phyloP scores from a whole-genome alignment of 2,329 filamentous ascomycete genomes.

The Penicillium palitans region DNA sequence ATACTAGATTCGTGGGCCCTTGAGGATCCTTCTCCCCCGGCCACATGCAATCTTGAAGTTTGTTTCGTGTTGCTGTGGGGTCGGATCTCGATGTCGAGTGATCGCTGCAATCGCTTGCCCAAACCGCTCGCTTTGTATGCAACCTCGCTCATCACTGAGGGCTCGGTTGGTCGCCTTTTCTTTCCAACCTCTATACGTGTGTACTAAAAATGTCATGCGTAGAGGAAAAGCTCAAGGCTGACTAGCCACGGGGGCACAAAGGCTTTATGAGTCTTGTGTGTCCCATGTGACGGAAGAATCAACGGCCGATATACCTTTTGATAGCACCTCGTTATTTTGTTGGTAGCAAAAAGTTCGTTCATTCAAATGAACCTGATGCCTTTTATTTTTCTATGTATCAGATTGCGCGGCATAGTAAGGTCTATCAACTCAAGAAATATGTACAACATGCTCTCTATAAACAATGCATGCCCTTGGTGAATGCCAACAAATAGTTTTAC shows the following conservation, averaged over 20 bases:
- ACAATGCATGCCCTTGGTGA: background rate
- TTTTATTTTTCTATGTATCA: conserved; percentile 12
- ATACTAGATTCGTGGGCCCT: conserved; percentile 31
- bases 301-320: conserved; percentile 32
- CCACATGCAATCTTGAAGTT: conserved; percentile 9
- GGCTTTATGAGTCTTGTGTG: conserved; percentile 30
- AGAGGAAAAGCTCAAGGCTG: conserved; percentile 16
- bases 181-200: conserved; percentile 5
- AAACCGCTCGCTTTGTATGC: conserved; percentile 17
- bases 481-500: conserved; percentile 13
- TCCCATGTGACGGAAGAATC: conserved; percentile 28
- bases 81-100: conserved; percentile 29
- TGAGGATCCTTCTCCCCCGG: conserved; percentile 22
- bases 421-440: background rate
- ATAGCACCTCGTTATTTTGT: conserved; percentile 32
- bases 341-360: conserved; percentile 34
- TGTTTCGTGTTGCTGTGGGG: conserved; percentile 17
- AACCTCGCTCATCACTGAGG: conserved; percentile 24
- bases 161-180: conserved; percentile 26
- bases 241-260: conserved; percentile 24
- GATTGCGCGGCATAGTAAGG: background rate
- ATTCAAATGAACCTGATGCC: conserved; percentile 21
- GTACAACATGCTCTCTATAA: background rate
- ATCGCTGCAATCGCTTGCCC: conserved; percentile 23
- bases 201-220: conserved; percentile 8